Base-by-base conservation (phyloP, 1,284 basidiomycete species). In the Grifola frondosa region DNA sequence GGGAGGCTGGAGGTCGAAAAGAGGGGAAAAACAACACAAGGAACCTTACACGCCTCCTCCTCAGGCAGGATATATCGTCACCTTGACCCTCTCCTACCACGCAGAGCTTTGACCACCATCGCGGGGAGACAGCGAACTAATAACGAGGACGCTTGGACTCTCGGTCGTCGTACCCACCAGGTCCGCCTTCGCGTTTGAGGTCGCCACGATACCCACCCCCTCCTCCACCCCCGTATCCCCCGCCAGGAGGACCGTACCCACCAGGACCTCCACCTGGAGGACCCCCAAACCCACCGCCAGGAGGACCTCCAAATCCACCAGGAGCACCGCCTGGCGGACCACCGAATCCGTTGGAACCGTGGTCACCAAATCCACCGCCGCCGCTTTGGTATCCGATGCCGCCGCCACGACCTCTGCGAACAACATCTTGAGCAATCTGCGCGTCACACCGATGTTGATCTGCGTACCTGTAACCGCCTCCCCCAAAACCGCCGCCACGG, bases 61-160 rank as follows among this genome's bases (percentile, higher is more conserved):
- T 13, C n/a, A 26, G 35, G 26, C 37, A 20, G 6, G 25, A 28
- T 39, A 30, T 30, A 32, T 21, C 34, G 29, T 26, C 23, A 9
- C 23, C 28, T 13, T 26, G 29, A 24, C 41, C 33, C 24, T 24
- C 20, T 6, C n/a, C n/a, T n/a, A n/a, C n/a, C n/a, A n/a, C n/a
- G n/a, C n/a, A n/a, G n/a, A n/a, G n/a, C n/a, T n/a, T n/a, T n/a
- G n/a, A n/a, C n/a, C n/a, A n/a, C n/a, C n/a, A n/a, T 28, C 32
- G 37, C 24, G 41, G 37, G 19, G 37, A 21, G 36, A 35, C 29
- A 16, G 28, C 24, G 29, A 29, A 37, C 73, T 80, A 90, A 65
- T 89, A 90, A 59, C 89, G 80, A 59, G 84, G 80, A 59, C 89
- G 83, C 69, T 91, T 91, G 30, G 75, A 59, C 55, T 90, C 87